Conservation (phyloP, 2,329 filamentous ascomycete species). For the Chaetothyriales sp. region DNA sequence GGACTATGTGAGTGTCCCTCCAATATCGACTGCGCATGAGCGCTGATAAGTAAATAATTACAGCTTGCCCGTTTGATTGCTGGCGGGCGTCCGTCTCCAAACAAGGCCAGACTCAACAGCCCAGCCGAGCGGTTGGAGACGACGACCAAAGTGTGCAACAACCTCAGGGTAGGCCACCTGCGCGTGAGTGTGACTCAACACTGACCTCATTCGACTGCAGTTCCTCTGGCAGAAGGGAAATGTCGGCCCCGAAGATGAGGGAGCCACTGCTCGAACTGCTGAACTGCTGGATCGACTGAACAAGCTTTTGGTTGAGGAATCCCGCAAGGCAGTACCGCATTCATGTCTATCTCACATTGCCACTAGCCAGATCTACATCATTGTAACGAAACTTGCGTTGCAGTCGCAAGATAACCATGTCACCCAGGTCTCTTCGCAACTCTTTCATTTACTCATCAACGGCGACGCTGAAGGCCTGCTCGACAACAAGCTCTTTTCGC, state of each 20-base stretch:
- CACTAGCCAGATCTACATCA: conserved; percentile 75
- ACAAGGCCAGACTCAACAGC: conserved; percentile 39
- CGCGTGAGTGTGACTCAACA: neutral
- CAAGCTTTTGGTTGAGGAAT: conserved; percentile 72
- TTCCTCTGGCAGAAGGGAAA: conserved; percentile 48
- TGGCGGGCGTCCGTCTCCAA: conserved; percentile 36
- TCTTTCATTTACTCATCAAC: conserved; percentile 87
- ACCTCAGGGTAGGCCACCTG: conserved; percentile 35
- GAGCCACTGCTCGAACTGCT: conserved; percentile 37
- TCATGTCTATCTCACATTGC: conserved; percentile 81
- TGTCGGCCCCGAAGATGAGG: conserved; percentile 37
- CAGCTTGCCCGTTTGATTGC: conserved; percentile 51
- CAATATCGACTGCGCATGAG: neutral
- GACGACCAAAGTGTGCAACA: conserved; percentile 49
- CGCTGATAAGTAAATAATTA: neutral
- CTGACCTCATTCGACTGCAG: conserved; percentile 21
- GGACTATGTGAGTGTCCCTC: conserved; percentile 31
- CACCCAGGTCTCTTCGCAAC: conserved; percentile 67
- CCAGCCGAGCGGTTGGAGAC: conserved; percentile 47
- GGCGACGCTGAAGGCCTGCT: conserved; percentile 93
- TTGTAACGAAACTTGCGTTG: conserved; percentile 76
- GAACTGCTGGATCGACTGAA: conserved; percentile 43
- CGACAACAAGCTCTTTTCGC: conserved; percentile 71
- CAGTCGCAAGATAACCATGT: conserved; percentile 74
- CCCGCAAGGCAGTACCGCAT: conserved; percentile 73